Conservation (phyloP, 2,329 filamentous ascomycete species). For the Trichoderma sp. region DNA sequence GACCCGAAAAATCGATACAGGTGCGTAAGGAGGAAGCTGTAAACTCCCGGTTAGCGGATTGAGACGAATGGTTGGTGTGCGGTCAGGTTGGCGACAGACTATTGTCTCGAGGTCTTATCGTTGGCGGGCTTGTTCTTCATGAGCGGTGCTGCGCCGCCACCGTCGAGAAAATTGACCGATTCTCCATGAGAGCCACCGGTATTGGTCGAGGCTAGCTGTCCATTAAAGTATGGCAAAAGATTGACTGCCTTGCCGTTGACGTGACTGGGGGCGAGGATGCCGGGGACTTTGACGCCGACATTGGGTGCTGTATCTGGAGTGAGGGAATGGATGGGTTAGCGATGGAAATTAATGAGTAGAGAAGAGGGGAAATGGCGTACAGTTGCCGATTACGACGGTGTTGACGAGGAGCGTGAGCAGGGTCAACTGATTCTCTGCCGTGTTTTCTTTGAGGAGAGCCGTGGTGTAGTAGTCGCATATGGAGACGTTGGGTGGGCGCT, state of each 20-base stretch:
- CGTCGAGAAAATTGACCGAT: slow-evolving; percentile 59
- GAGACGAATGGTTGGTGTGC: not conserved
- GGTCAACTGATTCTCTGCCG: slow-evolving; percentile 53
- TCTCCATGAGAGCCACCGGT: slow-evolving; percentile 42
- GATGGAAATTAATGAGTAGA: not conserved
- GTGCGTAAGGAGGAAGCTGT: slow-evolving; percentile 56
- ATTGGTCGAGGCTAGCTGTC: slow-evolving; percentile 53
- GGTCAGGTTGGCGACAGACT: slow-evolving; percentile 39
- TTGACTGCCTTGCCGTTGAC: slow-evolving; percentile 52
- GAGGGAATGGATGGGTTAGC: not conserved
- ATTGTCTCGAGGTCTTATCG: slow-evolving; percentile 50
- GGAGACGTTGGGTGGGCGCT: slow-evolving; percentile 47
- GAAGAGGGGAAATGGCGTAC: slow-evolving; percentile 30
- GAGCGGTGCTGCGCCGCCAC: slow-evolving; percentile 53
- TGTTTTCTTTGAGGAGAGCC: slow-evolving; percentile 57
- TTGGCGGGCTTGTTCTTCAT: slow-evolving; percentile 54
- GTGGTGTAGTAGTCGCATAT: slow-evolving; percentile 64
- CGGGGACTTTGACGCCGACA: slow-evolving; percentile 50
- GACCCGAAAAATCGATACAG: slow-evolving; percentile 60
- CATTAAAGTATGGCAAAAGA: slow-evolving; percentile 58
- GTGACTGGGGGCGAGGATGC: slow-evolving; percentile 52
- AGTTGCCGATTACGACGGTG: slow-evolving; percentile 62
- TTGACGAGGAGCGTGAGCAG: slow-evolving; percentile 58
- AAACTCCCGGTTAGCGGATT: not conserved
- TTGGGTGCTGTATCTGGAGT: slow-evolving; percentile 49